A percentile compares a stretch with the other conserved stretches of the same genome.
Evolutionary conservation across 441 rosid species (phyloP).

Genomic region (Omphalea diandra): DNA sequence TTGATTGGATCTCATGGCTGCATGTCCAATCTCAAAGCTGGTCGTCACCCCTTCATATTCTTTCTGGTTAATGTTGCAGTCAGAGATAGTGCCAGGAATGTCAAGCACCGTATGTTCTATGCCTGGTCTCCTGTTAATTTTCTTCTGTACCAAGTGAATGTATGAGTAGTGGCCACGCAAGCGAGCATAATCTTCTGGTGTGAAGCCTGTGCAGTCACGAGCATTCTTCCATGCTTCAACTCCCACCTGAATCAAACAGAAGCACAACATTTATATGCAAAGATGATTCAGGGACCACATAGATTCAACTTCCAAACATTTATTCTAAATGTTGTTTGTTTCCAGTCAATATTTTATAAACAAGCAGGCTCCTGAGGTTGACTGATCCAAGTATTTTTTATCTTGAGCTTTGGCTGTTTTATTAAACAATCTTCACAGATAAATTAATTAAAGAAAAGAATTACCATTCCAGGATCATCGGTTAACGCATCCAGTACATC

Average conservation of each 20-base stretch:
- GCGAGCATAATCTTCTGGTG: conserved; percentile 95
- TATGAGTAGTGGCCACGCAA: conserved; percentile 86
- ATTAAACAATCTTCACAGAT: conserved; percentile 17
- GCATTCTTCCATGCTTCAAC: conserved; percentile 81
- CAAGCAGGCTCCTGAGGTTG: too few relatives aligned
- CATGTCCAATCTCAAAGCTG: conserved; percentile 52
- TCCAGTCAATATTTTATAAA: too few relatives aligned
- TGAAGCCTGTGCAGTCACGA: conserved; percentile 75
- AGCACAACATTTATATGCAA: too few relatives aligned
- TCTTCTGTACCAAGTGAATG: conserved; percentile 83
- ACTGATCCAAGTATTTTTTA: too few relatives aligned
- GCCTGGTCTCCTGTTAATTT: conserved; percentile 46
- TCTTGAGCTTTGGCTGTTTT: too few relatives aligned
- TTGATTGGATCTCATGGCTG: conserved; percentile 21
- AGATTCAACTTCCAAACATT: neutral
- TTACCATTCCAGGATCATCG: conserved; percentile 83
- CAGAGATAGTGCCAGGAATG: conserved; percentile 37
- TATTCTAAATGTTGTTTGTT: too few relatives aligned
- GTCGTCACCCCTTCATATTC: conserved; percentile 33
- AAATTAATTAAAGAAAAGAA: conserved; percentile 10
- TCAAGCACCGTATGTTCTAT: conserved; percentile 62
- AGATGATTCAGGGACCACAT: neutral
- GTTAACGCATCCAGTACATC: conserved; percentile 75
- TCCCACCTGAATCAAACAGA: conserved; percentile 60
- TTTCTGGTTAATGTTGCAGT: conserved; percentile 37